A percentile compares a stretch with the other conserved stretches of the same genome.
phyloP scores from a whole-genome alignment of 225 moss, liverwort and hornwort species.

The Polytrichum formosum region DNA sequence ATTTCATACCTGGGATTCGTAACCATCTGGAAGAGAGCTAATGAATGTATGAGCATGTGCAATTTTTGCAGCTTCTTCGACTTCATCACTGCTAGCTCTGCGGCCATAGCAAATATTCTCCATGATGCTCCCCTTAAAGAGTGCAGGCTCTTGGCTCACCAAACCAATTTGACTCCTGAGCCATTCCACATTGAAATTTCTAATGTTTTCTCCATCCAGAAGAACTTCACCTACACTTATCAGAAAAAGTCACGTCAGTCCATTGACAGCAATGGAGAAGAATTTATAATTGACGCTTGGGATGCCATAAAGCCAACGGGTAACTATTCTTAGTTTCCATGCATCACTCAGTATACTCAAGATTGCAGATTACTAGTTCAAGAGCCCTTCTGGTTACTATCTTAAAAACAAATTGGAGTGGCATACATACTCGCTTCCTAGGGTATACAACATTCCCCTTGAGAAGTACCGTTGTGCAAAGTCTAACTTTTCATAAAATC shows the following conservation, averaged over 20 bases:
- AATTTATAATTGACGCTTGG: too few species aligned
- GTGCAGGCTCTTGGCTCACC: conserved; percentile 71
- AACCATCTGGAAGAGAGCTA: conserved; percentile 55
- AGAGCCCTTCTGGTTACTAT: background rate
- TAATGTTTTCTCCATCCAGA: conserved; percentile 64
- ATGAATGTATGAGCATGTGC: conserved; percentile 75
- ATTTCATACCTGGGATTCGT: conserved; percentile 49
- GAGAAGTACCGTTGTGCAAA: background rate
- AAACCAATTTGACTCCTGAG: conserved; percentile 67
- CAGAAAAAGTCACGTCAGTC: background rate
- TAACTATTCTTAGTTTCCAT: too few species aligned
- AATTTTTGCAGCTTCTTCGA: conserved; percentile 68
- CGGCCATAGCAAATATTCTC: conserved; percentile 66
- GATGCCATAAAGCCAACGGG: too few species aligned
- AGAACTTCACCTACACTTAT: conserved; percentile 52
- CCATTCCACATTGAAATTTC: conserved; percentile 59
- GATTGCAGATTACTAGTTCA: too few species aligned
- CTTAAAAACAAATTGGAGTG: conserved; percentile 5
- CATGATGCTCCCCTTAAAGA: conserved; percentile 56
- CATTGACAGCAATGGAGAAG: too few species aligned
- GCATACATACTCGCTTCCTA: conserved; percentile 7
- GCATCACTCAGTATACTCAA: too few species aligned
- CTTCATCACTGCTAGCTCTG: conserved; percentile 55
- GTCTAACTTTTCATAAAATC: background rate
- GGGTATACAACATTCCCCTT: conserved; percentile 9